phyloP scores from a whole-genome alignment of 345 rosid genomes.

The Boechera divaricarpa region DNA sequence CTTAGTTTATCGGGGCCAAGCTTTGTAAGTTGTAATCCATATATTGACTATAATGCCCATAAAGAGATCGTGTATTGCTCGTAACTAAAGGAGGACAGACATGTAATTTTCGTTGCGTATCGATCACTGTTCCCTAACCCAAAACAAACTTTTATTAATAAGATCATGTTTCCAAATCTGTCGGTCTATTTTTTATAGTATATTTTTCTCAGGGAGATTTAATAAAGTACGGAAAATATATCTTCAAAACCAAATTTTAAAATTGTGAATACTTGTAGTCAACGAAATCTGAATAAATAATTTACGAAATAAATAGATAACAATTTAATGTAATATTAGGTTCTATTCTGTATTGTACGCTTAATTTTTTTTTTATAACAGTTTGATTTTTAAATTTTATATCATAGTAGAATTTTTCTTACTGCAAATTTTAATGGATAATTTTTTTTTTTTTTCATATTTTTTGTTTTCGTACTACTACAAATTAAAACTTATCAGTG shows the following conservation, averaged over 20 bases:
- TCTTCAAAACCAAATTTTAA: too few relatives aligned
- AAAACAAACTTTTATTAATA: constrained; percentile 18
- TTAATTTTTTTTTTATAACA: too few relatives aligned
- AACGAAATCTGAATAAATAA: not conserved
- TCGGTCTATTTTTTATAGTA: constrained; percentile 17
- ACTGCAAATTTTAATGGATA: too few relatives aligned
- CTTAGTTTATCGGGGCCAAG: constrained; percentile 34
- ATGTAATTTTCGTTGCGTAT: constrained; percentile 22
- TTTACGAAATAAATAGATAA: too few relatives aligned
- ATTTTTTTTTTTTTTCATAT: too few relatives aligned
- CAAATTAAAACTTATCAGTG: not conserved
- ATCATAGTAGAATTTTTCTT: too few relatives aligned
- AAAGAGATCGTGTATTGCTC: not conserved
- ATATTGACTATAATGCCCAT: constrained; percentile 38
- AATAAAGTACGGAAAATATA: not conserved
- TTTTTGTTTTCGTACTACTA: too few relatives aligned
- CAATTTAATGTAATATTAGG: too few relatives aligned
- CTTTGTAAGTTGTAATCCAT: not conserved
- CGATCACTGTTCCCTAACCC: constrained; percentile 39
- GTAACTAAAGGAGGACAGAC: not conserved
- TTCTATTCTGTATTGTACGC: too few relatives aligned
- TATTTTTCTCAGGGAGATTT: not conserved
- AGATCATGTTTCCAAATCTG: constrained; percentile 36
- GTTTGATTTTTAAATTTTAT: too few relatives aligned
- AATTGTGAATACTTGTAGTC: not conserved